A percentile compares a stretch with the other conserved stretches of the same genome.
phyloP scores from a whole-genome alignment of 768 basidiomycete species.

The Russula abietina region DNA sequence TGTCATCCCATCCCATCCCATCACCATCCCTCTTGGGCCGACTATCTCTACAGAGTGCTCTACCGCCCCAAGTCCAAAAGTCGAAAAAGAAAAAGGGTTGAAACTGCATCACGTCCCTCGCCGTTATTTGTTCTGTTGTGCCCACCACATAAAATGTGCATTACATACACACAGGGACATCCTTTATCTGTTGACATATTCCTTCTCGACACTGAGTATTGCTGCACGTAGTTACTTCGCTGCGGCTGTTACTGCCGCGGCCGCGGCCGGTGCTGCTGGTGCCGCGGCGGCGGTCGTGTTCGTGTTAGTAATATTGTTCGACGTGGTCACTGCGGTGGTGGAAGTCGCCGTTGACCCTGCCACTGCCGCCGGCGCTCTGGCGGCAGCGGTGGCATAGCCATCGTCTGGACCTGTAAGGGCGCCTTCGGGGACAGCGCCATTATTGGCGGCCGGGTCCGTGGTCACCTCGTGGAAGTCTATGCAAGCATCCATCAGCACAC shows the following conservation, averaged over 20 bases:
- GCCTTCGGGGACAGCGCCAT: conserved; percentile 45
- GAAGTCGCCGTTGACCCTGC: neutral
- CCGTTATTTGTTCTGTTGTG: neutral
- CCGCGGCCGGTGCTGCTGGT: neutral
- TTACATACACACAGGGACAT: conserved; percentile 9
- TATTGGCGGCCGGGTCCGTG: conserved; percentile 40
- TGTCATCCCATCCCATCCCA: conserved; percentile 7
- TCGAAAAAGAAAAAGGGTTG: neutral
- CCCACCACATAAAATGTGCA: conserved; percentile 3
- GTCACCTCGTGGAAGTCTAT: conserved; percentile 77
- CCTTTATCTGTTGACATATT: neutral
- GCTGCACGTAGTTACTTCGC: neutral
- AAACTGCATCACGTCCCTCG: neutral
- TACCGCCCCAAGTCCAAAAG: conserved; percentile 13
- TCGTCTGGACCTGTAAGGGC: conserved; percentile 62
- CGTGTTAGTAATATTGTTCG: neutral
- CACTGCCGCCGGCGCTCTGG: neutral
- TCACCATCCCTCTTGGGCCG: neutral
- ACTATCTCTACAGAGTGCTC: conserved; percentile 2
- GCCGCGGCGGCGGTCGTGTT: neutral
- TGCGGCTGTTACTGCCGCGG: neutral
- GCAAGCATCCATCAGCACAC: neutral
- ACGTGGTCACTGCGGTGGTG: neutral
- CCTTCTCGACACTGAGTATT: neutral
- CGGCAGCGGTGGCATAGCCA: conserved; percentile 1